Conservation (phyloP, 495 filamentous ascomycete genomes). For the Niebla homalea region DNA sequence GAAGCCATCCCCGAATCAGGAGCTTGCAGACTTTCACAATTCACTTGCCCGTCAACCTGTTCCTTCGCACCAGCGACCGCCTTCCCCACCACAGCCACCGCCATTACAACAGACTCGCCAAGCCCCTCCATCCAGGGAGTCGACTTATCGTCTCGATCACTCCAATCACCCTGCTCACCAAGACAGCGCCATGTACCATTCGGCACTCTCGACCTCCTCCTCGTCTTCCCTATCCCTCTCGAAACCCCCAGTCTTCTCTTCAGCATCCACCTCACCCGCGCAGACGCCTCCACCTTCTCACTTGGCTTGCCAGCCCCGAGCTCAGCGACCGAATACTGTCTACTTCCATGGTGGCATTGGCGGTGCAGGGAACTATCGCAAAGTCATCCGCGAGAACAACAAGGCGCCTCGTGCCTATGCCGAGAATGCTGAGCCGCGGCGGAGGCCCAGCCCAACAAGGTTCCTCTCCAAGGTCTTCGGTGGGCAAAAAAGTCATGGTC, state of each 20-base stretch:
- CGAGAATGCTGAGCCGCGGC: conserved; percentile 5
- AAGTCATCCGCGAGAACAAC: conserved; percentile 11
- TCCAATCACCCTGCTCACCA: not conserved
- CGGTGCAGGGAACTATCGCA: conserved; percentile 18
- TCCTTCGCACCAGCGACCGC: not conserved
- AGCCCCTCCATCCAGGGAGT: not conserved
- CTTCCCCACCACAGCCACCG: not conserved
- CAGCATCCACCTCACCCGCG: not conserved
- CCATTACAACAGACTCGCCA: not conserved
- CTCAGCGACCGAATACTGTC: conserved; percentile 9
- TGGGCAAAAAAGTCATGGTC: not conserved
- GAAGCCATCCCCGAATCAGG: not conserved
- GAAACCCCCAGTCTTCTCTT: conserved; percentile 2
- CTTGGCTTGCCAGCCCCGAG: not conserved
- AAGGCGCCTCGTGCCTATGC: not conserved
- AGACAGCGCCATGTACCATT: conserved; percentile 1
- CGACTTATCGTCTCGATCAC: not conserved
- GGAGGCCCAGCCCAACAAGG: conserved; percentile 6
- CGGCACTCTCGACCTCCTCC: conserved; percentile 9
- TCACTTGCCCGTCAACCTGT: not conserved
- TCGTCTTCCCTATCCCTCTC: conserved; percentile 5
- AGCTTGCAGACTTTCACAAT: conserved; percentile 1
- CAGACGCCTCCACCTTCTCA: conserved; percentile 1
- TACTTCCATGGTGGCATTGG: conserved; percentile 18
- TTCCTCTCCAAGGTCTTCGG: conserved; percentile 8